A percentile compares a stretch with the other conserved stretches of the same genome.
phyloP scores from a whole-genome alignment of 1,284 basidiomycete genomes.

The Tremellales sp. region DNA sequence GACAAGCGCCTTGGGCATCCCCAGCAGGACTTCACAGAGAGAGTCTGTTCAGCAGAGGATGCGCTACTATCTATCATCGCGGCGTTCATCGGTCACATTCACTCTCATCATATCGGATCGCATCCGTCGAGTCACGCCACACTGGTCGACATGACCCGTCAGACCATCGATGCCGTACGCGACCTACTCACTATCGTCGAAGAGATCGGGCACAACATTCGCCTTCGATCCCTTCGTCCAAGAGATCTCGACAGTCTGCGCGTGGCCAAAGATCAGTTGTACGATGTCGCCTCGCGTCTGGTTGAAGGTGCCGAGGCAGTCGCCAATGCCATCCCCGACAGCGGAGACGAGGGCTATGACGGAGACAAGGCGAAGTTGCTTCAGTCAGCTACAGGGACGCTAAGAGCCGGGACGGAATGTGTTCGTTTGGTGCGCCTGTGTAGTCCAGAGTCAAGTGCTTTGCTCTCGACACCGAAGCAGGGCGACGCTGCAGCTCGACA shows the following conservation, averaged over 20 bases:
- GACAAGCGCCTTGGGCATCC: too few relatives aligned
- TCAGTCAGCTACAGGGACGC: conserved; percentile 75
- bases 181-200: conserved; percentile 89
- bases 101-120: conserved; percentile 80
- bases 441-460: conserved; percentile 48
- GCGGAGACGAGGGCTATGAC: conserved; percentile 61
- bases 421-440: conserved; percentile 76
- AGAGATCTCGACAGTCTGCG: conserved; percentile 57
- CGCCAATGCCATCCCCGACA: conserved; percentile 56
- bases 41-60: conserved; percentile 68
- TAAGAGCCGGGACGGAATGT: conserved; percentile 85
- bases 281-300: conserved; percentile 76
- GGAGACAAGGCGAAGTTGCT: conserved; percentile 70
- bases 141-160: conserved; percentile 87
- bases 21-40: conserved; percentile 42
- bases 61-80: conserved; percentile 89
- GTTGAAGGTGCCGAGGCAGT: conserved; percentile 72
- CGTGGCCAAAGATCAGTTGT: conserved; percentile 73
- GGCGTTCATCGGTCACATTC: conserved; percentile 93
- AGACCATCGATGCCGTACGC: conserved; percentile 89
- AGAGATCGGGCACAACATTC: conserved; percentile 62
- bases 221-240: conserved; percentile 52
- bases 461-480: conserved; percentile 7
- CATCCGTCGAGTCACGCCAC: conserved; percentile 90
- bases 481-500: conserved; percentile 8